A percentile compares a stretch with the other conserved stretches of the same genome.
These are phyloP conservation scores for Comarum palustre DNA, from an alignment of 306 rosid genomes.

Conservation along the genomic window DNA sequence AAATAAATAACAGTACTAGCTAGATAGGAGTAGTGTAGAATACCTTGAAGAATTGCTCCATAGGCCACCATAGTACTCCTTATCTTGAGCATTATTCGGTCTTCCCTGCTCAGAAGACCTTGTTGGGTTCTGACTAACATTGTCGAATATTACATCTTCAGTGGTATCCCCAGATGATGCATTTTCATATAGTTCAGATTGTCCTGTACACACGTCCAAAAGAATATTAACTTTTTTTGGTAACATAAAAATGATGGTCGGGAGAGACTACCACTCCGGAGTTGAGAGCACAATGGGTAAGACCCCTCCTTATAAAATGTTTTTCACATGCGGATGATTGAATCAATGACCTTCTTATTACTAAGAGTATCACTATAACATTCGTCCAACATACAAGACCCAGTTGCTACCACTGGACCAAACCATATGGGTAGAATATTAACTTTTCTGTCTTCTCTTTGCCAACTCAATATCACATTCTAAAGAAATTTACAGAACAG, in stretches of 20 bases:
- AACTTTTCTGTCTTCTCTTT: neutral
- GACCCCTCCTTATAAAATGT: too few relatives aligned
- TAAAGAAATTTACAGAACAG: neutral
- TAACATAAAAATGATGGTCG: too few relatives aligned
- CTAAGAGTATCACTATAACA: too few relatives aligned
- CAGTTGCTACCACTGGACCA: too few relatives aligned
- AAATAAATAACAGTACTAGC: neutral
- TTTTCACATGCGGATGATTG: too few relatives aligned
- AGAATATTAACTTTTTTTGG: neutral
- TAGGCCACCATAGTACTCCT: constrained; percentile 49
- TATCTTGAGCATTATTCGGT: constrained; percentile 48
- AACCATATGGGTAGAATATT: too few relatives aligned
- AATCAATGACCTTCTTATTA: too few relatives aligned
- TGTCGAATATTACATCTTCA: constrained; percentile 68
- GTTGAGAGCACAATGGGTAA: too few relatives aligned
- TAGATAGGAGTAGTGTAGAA: neutral
- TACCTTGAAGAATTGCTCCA: constrained; percentile 97
- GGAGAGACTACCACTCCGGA: too few relatives aligned
- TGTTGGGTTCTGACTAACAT: constrained; percentile 44
- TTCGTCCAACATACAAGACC: too few relatives aligned
- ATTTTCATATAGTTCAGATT: constrained; percentile 74
- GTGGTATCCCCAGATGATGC: constrained; percentile 89
- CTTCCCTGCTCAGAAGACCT: constrained; percentile 52
- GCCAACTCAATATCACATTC: neutral
- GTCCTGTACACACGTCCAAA: constrained; percentile 35